Evolutionary conservation across 148 eudicot species (phyloP).

Genomic region (Rheum nobile): DNA sequence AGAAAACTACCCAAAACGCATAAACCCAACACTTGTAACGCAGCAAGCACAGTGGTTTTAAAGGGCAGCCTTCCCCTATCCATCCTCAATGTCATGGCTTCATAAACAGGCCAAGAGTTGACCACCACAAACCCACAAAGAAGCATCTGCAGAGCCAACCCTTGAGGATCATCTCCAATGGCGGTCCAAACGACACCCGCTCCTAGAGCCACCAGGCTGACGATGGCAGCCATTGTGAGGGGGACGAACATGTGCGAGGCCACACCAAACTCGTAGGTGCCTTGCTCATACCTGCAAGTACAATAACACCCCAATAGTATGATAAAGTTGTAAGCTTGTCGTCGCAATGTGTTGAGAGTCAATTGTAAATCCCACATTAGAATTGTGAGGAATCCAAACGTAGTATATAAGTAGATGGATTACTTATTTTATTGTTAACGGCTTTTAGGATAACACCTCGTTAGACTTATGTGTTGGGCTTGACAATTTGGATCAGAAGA

Average conservation of each 20-base stretch:
- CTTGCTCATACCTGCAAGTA: slow-evolving; percentile 29
- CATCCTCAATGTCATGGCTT: slow-evolving; percentile 45
- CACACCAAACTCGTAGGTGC: slow-evolving; percentile 45
- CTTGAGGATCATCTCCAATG: slow-evolving; percentile 12
- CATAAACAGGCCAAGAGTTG: slow-evolving; percentile 55
- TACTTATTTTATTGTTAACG: no score
- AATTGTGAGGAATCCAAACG: no score
- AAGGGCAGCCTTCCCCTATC: slow-evolving; percentile 63
- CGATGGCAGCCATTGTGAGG: slow-evolving; percentile 27
- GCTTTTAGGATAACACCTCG: no score
- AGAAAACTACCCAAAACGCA: slow-evolving; percentile 2
- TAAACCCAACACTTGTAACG: slow-evolving; percentile 19
- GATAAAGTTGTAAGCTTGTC: neutral
- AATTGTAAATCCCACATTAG: no score
- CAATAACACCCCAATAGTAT: neutral
- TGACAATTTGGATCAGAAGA: no score
- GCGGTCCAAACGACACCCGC: slow-evolving; percentile 16
- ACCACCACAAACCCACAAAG: slow-evolving; percentile 47
- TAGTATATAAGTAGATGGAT: no score
- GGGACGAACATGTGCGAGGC: slow-evolving; percentile 49
- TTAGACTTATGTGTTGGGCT: no score
- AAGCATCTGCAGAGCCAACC: slow-evolving; percentile 32
- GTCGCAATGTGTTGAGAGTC: no score
- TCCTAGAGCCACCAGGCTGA: slow-evolving; percentile 34
- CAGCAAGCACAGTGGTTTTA: slow-evolving; percentile 32